Conservation (phyloP, 768 basidiomycete species). For the Mycena filopes region DNA sequence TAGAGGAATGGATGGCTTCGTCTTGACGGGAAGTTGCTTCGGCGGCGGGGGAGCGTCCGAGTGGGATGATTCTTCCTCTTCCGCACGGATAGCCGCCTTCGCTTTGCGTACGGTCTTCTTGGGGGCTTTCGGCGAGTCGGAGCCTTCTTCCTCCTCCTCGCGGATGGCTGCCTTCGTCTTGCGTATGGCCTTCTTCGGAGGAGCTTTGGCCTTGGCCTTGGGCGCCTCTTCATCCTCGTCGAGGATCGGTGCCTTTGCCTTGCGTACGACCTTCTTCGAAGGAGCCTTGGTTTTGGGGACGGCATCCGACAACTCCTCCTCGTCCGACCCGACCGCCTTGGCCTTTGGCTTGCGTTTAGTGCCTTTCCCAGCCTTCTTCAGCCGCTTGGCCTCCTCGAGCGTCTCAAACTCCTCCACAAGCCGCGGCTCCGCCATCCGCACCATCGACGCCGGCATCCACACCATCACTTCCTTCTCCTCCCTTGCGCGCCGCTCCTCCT, state of each 20-base stretch:
- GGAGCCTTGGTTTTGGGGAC: constrained; percentile 13
- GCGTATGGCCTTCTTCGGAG: constrained; percentile 7
- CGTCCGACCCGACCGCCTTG: constrained; percentile 5
- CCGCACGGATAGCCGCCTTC: background rate
- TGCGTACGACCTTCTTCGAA: constrained; percentile 11
- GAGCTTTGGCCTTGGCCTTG: constrained; percentile 8
- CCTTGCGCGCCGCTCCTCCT: constrained; percentile 41
- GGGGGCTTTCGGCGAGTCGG: too few species aligned
- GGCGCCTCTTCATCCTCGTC: constrained; percentile 3
- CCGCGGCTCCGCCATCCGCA: constrained; percentile 71
- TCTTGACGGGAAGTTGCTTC: background rate
- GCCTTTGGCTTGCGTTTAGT: constrained; percentile 31
- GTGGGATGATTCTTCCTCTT: constrained; percentile 7
- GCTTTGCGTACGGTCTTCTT: constrained; percentile 13
- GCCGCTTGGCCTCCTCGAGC: constrained; percentile 55
- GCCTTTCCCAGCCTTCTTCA: constrained; percentile 61
- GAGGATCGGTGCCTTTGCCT: constrained; percentile 5
- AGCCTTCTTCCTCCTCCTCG: constrained; percentile 17
- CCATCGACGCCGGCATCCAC: constrained; percentile 89
- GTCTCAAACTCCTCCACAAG: constrained; percentile 73
- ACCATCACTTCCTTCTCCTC: constrained; percentile 43
- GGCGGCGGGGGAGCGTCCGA: constrained; percentile 5
- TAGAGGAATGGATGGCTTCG: background rate
- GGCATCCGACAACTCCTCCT: constrained; percentile 5
- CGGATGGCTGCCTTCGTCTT: constrained; percentile 1